Conservation (phyloP, 225 moss, liverwort and hornwort genomes). For the Marchantia polymorpha region DNA sequence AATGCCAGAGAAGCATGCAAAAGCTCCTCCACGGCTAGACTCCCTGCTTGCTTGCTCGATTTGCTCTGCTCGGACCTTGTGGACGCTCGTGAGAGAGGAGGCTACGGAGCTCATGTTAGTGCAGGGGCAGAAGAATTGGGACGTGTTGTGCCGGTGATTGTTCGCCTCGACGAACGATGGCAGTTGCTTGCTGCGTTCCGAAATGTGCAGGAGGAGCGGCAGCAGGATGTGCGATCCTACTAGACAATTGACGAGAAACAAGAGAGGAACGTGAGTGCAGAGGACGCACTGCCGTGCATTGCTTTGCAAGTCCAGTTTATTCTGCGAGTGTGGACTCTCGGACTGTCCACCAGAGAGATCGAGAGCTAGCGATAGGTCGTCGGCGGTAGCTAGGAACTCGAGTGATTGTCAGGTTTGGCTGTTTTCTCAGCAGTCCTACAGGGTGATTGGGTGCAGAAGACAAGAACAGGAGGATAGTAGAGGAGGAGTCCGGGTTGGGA, state of each 20-base stretch:
- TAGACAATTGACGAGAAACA: not conserved
- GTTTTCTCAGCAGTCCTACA: not conserved
- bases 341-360: not conserved
- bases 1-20: slow-evolving; percentile 3
- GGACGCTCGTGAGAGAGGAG: not conserved
- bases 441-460: not conserved
- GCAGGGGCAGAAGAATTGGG: not conserved
- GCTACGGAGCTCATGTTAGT: not conserved
- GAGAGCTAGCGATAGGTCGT: not conserved
- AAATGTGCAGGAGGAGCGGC: not conserved
- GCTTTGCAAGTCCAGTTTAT: not conserved
- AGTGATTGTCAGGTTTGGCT: not conserved
- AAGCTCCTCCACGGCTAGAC: too few relatives aligned
- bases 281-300: not conserved
- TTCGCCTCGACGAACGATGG: not conserved
- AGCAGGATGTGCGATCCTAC: not conserved
- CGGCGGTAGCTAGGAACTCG: not conserved
- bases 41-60: not conserved
- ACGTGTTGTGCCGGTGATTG: not conserved
- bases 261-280: not conserved
- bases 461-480: not conserved
- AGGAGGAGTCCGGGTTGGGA: not conserved
- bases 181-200: not conserved
- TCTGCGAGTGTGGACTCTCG: not conserved
- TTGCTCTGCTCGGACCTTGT: not conserved